phyloP scores from a whole-genome alignment of 805 yeast genomes.

The Debaryomyces castellii region DNA sequence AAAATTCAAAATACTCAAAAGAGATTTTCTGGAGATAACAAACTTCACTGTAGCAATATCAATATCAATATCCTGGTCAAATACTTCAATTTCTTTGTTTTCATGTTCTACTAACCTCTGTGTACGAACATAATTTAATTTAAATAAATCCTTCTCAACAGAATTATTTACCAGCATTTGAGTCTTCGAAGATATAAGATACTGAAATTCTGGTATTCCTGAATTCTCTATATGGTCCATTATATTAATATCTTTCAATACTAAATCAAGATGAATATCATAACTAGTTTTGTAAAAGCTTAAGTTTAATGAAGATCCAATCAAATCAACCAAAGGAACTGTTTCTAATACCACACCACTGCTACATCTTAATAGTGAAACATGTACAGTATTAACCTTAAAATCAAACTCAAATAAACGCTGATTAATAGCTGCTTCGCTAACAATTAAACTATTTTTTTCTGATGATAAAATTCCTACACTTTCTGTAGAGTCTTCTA shows the following conservation, averaged over 20 bases:
- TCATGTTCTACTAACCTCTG: constrained; percentile 60
- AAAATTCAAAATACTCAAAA: constrained; percentile 77
- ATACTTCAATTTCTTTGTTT: constrained; percentile 58
- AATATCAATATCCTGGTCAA: constrained; percentile 73
- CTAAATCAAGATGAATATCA: constrained; percentile 65
- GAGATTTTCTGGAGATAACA: constrained; percentile 73
- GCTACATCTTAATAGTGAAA: constrained; percentile 68
- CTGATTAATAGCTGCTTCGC: constrained; percentile 36
- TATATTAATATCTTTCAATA: constrained; percentile 63
- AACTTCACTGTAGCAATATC: constrained; percentile 76
- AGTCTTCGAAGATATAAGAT: constrained; percentile 64
- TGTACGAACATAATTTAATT: constrained; percentile 54
- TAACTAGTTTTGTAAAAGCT: constrained; percentile 57
- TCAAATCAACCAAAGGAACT: constrained; percentile 67
- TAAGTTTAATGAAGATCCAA: constrained; percentile 64
- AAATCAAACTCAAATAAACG: constrained; percentile 71
- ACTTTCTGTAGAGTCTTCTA: constrained; percentile 6
- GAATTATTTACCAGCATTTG: no score
- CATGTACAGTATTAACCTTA: constrained; percentile 59
- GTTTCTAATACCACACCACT: constrained; percentile 59
- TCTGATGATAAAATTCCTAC: constrained; percentile 9
- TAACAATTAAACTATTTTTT: neutral
- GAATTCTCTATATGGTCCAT: constrained; percentile 72
- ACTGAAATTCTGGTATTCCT: constrained; percentile 61
- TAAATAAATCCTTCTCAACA: constrained; percentile 59